A percentile compares a stretch with the other conserved stretches of the same genome.
These are phyloP conservation scores for Amanita jacksonii DNA, from an alignment of 768 basidiomycete genomes.

Conservation along the genomic window DNA sequence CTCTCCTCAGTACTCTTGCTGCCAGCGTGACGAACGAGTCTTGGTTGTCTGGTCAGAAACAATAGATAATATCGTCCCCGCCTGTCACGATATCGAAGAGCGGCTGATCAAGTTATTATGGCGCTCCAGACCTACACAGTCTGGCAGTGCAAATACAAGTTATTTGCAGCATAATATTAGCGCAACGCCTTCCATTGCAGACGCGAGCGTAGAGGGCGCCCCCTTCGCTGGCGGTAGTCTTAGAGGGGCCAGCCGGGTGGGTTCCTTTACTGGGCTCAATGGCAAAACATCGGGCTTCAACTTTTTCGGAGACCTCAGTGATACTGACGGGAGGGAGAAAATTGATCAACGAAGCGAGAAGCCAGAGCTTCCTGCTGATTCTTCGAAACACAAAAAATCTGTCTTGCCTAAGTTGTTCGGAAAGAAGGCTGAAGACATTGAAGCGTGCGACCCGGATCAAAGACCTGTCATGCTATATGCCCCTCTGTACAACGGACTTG, in stretches of 20 bases:
- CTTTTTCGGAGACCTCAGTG: slow-evolving; percentile 3
- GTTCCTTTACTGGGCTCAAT: not conserved
- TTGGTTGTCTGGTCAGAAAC: slow-evolving; percentile 81
- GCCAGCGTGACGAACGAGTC: slow-evolving; percentile 71
- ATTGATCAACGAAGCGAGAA: not conserved
- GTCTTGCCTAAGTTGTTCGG: not conserved
- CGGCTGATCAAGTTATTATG: slow-evolving; percentile 78
- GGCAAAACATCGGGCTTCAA: slow-evolving; percentile 2
- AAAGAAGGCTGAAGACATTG: not conserved
- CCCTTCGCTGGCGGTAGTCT: slow-evolving; percentile 3
- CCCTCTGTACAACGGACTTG: slow-evolving; percentile 57
- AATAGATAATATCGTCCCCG: slow-evolving; percentile 67
- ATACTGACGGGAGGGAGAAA: slow-evolving; percentile 1
- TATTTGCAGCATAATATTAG: slow-evolving; percentile 7
- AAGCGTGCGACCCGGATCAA: not conserved
- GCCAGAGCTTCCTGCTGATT: not conserved
- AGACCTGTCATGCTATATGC: slow-evolving; percentile 39
- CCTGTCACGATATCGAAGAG: slow-evolving; percentile 65
- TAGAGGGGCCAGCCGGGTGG: slow-evolving; percentile 3
- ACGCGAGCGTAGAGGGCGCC: not conserved
- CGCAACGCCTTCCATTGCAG: slow-evolving; percentile 1
- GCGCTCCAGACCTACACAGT: slow-evolving; percentile 31
- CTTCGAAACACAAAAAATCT: not conserved
- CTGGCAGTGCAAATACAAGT: slow-evolving; percentile 10
- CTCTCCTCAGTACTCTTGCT: not conserved